phyloP scores from a whole-genome alignment of 1,284 basidiomycete species.

The Fistulina hepatica region DNA sequence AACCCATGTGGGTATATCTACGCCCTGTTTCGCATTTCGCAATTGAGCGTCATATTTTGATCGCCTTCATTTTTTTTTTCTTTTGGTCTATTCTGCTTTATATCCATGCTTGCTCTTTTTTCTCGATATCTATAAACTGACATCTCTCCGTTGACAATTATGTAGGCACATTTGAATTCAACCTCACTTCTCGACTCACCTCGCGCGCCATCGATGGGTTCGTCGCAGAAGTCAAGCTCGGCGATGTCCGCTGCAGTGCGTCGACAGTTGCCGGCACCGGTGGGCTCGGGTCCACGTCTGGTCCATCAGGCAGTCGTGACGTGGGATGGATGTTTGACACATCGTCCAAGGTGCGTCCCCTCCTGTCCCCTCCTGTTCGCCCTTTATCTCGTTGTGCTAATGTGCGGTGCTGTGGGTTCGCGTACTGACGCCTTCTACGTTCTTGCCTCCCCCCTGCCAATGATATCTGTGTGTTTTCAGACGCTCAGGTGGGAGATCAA shows the following conservation, averaged over 20 bases:
- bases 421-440: constrained; percentile 4
- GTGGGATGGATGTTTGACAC: constrained; percentile 78
- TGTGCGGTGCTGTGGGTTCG: neutral
- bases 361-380: constrained; percentile 1
- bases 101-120: constrained; percentile 3
- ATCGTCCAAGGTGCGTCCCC: constrained; percentile 40
- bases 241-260: constrained; percentile 61
- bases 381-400: neutral
- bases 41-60: too few relatives aligned
- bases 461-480: constrained; percentile 27
- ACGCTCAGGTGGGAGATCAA: constrained; percentile 69
- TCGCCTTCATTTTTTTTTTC: too few relatives aligned
- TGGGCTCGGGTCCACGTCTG: constrained; percentile 22
- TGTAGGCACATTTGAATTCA: constrained; percentile 62
- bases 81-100: constrained; percentile 3
- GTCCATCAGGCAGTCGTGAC: constrained; percentile 40
- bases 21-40: too few relatives aligned
- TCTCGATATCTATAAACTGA: neutral
- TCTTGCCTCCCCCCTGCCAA: constrained; percentile 8
- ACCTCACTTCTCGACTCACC: constrained; percentile 56
- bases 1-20: constrained; percentile 56
- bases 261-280: constrained; percentile 50
- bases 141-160: too few relatives aligned
- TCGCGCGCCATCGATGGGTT: constrained; percentile 62
- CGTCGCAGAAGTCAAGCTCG: constrained; percentile 62